Evolutionary conservation across 371 early-diverging fungal genomes (phyloP).

Genomic region (Rhizomucor miehei): DNA sequence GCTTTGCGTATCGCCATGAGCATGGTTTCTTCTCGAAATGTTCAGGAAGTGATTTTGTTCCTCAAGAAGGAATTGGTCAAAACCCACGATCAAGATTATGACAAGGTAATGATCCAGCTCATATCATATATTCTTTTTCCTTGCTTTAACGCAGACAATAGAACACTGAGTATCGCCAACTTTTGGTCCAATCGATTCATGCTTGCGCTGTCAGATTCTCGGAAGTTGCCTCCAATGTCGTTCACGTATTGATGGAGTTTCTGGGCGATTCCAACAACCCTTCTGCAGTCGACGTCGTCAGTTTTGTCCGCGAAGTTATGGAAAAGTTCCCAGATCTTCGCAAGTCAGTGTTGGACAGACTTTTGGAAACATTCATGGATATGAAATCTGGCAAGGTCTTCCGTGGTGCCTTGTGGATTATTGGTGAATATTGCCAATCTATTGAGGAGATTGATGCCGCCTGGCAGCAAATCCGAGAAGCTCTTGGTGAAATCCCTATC

Average conservation of each 20-base stretch:
- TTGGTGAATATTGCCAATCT: constrained; percentile 89
- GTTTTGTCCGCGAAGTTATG: constrained; percentile 94
- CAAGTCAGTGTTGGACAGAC: constrained; percentile 69
- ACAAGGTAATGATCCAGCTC: constrained; percentile 55
- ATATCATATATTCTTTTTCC: neutral
- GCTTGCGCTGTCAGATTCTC: constrained; percentile 93
- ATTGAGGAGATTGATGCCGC: constrained; percentile 77
- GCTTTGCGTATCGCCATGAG: constrained; percentile 85
- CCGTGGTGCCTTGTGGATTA: constrained; percentile 96
- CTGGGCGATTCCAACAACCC: constrained; percentile 86
- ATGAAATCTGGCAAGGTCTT: constrained; percentile 95
- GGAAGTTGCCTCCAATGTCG: constrained; percentile 92
- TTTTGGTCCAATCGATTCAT: constrained; percentile 96
- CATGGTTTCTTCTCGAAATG: constrained; percentile 87
- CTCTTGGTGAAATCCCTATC: constrained; percentile 91
- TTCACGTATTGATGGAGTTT: constrained; percentile 93
- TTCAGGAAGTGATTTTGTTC: constrained; percentile 88
- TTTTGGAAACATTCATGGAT: constrained; percentile 81
- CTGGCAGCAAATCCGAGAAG: constrained; percentile 77
- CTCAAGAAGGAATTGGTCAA: constrained; percentile 91
- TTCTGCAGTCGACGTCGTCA: constrained; percentile 93
- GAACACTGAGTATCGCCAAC: constrained; percentile 89
- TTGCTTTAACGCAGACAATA: constrained; percentile 15
- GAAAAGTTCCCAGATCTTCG: constrained; percentile 93
- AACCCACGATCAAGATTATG: constrained; percentile 87